Evolutionary conservation across 495 filamentous ascomycete genomes (phyloP), one percentile per base, ranked within the genome.

Genomic region (Aspergillus bertholletiae): DNA sequence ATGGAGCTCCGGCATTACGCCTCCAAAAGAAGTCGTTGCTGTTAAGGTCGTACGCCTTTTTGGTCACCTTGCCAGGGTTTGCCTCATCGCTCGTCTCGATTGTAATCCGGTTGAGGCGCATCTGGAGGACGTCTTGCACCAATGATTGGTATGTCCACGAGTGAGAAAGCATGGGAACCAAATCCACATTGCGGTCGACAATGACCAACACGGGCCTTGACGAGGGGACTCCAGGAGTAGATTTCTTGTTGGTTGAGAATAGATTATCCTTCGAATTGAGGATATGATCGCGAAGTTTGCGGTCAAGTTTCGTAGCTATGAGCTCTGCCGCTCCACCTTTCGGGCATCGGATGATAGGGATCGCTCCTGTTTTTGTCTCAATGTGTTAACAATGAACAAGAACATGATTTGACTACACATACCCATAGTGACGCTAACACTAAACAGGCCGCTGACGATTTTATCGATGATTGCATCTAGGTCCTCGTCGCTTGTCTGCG

Each of bases 91-190:
- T 75, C 3, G 85, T 85, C 60, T 96, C 91, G 37, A 99, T 83
- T 4, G 91, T 97, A 64, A 99, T 97, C n/a, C 92, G 87, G 60
- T 97, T 99, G 44, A 97, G 80, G 57, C 87, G 88, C 90, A 96
- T 95, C 35, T 88, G 84, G 53, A 97, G 84, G 7, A 99, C 88
- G 72, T 99, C 95, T 58, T 96, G 88, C 27, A 97, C 91, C 17
- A 99, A 80, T 1, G 92, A 96, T 65, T 97, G 94, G 64, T 99
- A 99, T 4, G 92, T 97, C 94, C 94, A 99, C 1, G 92, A 96
- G 72, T 99, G 94, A 21, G 92, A 96, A 1, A 97, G 80, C 95
- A 97, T 97, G n/a, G 95, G 92, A 54, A 96, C 90, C 32, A 97
- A 69, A 70, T 99, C 94, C 21, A 99, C 86, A 57, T 95, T 97